phyloP scores from a whole-genome alignment of 2,329 filamentous ascomycete genomes.

The Penicillium sp. region DNA sequence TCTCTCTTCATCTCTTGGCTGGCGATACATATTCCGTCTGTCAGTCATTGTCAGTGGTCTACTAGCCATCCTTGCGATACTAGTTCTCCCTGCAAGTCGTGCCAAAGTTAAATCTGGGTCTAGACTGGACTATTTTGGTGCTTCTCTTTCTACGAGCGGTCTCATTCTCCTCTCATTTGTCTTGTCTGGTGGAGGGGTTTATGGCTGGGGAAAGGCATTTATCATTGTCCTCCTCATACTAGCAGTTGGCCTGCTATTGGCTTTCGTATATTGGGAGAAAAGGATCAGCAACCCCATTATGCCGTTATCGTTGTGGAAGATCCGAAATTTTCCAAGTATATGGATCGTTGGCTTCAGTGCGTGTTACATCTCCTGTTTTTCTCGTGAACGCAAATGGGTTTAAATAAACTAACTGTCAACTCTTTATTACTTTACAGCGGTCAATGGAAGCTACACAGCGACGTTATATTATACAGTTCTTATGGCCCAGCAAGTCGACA shows the following conservation, averaged over 20 bases:
- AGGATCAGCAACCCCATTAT: slow-evolving; percentile 45
- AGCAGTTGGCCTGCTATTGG: slow-evolving; percentile 34
- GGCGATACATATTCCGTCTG: slow-evolving; percentile 39
- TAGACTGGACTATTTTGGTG: slow-evolving; percentile 41
- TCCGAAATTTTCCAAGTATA: slow-evolving; percentile 44
- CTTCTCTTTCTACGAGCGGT: slow-evolving; percentile 40
- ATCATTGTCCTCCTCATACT: slow-evolving; percentile 42
- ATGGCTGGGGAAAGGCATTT: slow-evolving; percentile 45
- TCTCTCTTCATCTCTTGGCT: slow-evolving; percentile 36
- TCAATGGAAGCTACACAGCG: slow-evolving; percentile 42
- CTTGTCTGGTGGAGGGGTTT: slow-evolving; percentile 43
- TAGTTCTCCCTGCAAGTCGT: slow-evolving; percentile 38
- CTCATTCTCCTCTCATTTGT: slow-evolving; percentile 45
- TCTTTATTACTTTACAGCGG: slow-evolving; percentile 24
- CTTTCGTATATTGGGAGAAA: slow-evolving; percentile 41
- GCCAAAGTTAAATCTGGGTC: slow-evolving; percentile 29
- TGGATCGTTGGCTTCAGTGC: slow-evolving; percentile 44
- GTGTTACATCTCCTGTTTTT: neutral
- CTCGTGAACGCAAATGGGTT: no score
- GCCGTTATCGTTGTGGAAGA: slow-evolving; percentile 45
- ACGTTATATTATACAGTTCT: slow-evolving; percentile 43
- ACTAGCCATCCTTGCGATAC: slow-evolving; percentile 27
- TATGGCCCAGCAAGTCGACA: slow-evolving; percentile 38
- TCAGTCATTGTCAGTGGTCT: slow-evolving; percentile 31
- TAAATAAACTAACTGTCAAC: neutral